Conservation (phyloP, 2,329 filamentous ascomycete species). For the Ophiostoma tasmaniense region DNA sequence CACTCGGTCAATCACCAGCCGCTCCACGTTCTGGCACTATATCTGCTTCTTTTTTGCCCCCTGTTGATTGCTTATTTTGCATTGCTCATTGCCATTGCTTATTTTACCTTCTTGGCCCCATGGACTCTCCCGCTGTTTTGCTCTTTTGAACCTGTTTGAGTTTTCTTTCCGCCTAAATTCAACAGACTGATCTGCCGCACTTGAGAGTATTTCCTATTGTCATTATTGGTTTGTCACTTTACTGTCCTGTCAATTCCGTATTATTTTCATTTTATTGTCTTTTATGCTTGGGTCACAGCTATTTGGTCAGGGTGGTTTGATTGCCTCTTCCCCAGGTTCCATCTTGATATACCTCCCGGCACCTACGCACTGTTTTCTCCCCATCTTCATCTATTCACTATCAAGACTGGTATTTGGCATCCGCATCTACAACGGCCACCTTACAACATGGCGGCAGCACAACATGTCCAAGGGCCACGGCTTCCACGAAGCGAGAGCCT, state of each 20-base stretch:
- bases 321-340: not conserved
- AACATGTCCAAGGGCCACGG: conserved; percentile 5
- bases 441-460: conserved; percentile 17
- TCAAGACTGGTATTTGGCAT: too few species aligned
- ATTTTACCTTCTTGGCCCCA: not conserved
- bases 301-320: not conserved
- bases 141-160: conserved; percentile 1
- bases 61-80: not conserved
- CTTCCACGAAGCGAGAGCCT: conserved; percentile 37
- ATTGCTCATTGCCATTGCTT: not conserved
- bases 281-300: not conserved
- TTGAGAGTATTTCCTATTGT: not conserved
- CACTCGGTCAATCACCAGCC: not conserved
- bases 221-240: not conserved
- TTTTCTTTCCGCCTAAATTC: not conserved
- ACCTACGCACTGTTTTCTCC: not conserved
- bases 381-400: not conserved
- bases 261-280: not conserved
- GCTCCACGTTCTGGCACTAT: not conserved
- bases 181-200: not conserved
- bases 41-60: not conserved
- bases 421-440: too few species aligned
- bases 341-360: not conserved
- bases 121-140: conserved; percentile 8
- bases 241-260: not conserved